These are phyloP conservation scores for Malassezia nana DNA, from an alignment of 1,284 basidiomycete genomes.

Conservation along the genomic window DNA sequence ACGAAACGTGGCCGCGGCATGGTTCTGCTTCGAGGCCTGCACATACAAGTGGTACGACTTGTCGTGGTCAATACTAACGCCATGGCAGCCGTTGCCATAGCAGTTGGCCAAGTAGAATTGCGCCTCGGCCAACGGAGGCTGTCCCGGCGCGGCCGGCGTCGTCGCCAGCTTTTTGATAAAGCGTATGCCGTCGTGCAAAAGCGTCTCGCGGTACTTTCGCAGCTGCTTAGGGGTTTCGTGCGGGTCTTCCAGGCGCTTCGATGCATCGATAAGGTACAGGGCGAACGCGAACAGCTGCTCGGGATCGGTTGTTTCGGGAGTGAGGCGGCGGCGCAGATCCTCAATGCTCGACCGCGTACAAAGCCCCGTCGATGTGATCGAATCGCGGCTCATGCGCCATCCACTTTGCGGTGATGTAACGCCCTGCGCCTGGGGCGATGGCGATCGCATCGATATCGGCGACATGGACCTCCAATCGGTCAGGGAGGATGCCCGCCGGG, in stretches of 20 bases:
- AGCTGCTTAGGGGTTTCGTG: constrained; percentile 40
- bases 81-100: constrained; percentile 86
- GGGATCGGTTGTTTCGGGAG: constrained; percentile 81
- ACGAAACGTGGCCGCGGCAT: constrained; percentile 86
- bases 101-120: constrained; percentile 98
- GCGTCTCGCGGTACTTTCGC: constrained; percentile 72
- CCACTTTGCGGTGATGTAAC: constrained; percentile 1
- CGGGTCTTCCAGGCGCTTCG: constrained; percentile 59
- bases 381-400: constrained; percentile 34
- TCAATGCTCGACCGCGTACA: constrained; percentile 90
- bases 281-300: constrained; percentile 97
- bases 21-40: constrained; percentile 93
- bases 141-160: constrained; percentile 57
- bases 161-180: constrained; percentile 83
- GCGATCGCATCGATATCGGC: background rate
- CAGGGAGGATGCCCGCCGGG: background rate
- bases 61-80: constrained; percentile 90
- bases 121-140: constrained; percentile 77
- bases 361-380: constrained; percentile 31
- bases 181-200: constrained; percentile 81
- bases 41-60: constrained; percentile 96
- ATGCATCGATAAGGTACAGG: constrained; percentile 98
- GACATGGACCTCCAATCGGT: background rate
- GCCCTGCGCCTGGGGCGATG: background rate
- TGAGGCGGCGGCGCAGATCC: constrained; percentile 90